These are phyloP conservation scores for Aegilops bicornis DNA, from an alignment of 176 grass and related monocot species.

Conservation along the genomic window DNA sequence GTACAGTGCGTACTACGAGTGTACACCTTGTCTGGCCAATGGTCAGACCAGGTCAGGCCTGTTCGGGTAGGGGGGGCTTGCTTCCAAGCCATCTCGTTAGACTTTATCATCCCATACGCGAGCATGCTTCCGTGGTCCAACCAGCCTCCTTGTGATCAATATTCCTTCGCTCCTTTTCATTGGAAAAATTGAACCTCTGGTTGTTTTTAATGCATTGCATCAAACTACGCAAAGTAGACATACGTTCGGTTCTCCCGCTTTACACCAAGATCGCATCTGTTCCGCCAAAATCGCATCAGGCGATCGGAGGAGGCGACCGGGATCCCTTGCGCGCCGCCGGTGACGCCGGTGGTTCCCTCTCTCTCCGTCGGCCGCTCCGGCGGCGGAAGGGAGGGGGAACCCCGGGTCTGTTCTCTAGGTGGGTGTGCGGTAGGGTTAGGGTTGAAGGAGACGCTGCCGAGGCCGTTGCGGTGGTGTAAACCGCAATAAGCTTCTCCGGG, in stretches of 20 bases:
- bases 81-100: slow-evolving; percentile 20
- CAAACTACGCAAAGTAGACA: background rate
- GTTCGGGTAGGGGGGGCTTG: background rate
- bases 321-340: no score
- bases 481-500: no score
- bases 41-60: slow-evolving; percentile 21
- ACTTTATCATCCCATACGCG: slow-evolving; percentile 21
- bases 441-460: no score
- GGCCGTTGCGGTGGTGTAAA: no score
- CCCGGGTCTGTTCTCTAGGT: no score
- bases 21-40: background rate
- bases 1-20: background rate
- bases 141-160: slow-evolving; percentile 7
- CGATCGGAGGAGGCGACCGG: no score
- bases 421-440: no score
- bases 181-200: background rate
- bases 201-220: background rate
- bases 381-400: no score
- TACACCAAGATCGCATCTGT: no score
- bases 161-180: background rate
- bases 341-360: no score
- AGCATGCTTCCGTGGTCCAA: slow-evolving; percentile 20
- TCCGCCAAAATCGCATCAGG: no score
- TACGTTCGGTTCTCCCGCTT: background rate
- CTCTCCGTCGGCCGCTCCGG: no score